phyloP scores from a whole-genome alignment of 129 eudicot genomes.

The Helianthus tuberosus region DNA sequence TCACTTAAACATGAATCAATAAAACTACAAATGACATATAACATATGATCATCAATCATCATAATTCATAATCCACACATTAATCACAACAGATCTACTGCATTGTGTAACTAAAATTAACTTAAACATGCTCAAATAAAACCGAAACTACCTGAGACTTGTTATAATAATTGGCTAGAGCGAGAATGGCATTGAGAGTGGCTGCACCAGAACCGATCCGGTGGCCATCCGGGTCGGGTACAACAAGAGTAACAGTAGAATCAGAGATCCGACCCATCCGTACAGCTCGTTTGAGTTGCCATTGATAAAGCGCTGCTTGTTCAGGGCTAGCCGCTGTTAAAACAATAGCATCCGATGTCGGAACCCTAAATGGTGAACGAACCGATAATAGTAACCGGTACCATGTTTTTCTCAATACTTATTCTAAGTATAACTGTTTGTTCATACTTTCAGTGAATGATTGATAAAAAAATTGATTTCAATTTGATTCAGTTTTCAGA shows the following conservation, averaged over 20 bases:
- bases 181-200: constrained; percentile 70
- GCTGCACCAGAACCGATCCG: constrained; percentile 99
- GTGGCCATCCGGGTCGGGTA: constrained; percentile 81
- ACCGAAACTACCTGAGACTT: constrained; percentile 26
- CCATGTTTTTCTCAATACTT: constrained; percentile 74
- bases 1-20: constrained; percentile 3
- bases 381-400: constrained; percentile 72
- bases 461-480: not conserved
- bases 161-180: constrained; percentile 54
- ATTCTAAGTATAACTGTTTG: constrained; percentile 44
- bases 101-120: not conserved
- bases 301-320: constrained; percentile 80
- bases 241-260: constrained; percentile 84
- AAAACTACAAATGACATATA: constrained; percentile 6
- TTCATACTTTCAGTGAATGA: constrained; percentile 7
- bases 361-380: constrained; percentile 74
- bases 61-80: too few species aligned
- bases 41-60: not conserved
- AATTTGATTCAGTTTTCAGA: constrained; percentile 28
- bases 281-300: constrained; percentile 86
- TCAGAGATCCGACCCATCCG: constrained; percentile 77
- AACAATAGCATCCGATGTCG: constrained; percentile 92
- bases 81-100: not conserved
- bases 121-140: not conserved
- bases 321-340: constrained; percentile 96